A percentile compares a stretch with the other conserved stretches of the same genome.
These are phyloP conservation scores for Heritiera littoralis DNA, from an alignment of 345 rosid species.

Conservation along the genomic window DNA sequence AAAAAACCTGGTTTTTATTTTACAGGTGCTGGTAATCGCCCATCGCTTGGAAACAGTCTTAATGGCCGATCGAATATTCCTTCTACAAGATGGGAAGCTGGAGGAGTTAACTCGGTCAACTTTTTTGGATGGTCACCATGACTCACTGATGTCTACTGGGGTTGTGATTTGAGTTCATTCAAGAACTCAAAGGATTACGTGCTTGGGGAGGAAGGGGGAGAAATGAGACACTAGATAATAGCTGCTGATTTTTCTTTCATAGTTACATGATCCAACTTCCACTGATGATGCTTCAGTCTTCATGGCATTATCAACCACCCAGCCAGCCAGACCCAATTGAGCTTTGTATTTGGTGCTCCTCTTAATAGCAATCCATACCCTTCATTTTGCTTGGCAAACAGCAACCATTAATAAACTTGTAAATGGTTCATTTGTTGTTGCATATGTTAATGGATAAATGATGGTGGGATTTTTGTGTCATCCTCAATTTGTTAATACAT, in stretches of 20 bases:
- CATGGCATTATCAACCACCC: neutral
- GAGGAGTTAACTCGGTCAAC: constrained; percentile 57
- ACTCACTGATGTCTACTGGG: constrained; percentile 42
- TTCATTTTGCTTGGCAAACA: too few species aligned
- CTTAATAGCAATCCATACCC: neutral
- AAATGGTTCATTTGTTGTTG: too few species aligned
- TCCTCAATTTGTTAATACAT: too few species aligned
- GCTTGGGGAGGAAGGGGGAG: neutral
- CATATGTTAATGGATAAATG: too few species aligned
- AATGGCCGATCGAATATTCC: constrained; percentile 77
- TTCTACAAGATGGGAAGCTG: constrained; percentile 67
- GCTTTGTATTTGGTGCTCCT: neutral
- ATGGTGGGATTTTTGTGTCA: too few species aligned
- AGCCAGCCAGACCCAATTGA: neutral
- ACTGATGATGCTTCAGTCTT: neutral
- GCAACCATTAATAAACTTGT: too few species aligned
- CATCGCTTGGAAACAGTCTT: constrained; percentile 86
- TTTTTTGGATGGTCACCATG: constrained; percentile 39
- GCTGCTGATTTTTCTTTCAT: neutral
- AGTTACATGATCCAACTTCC: neutral
- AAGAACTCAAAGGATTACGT: too few species aligned
- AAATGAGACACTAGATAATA: neutral
- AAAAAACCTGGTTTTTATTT: neutral
- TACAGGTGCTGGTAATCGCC: constrained; percentile 81
- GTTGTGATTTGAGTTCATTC: constrained; percentile 48